Evolutionary conservation across 768 basidiomycete species (phyloP).

Genomic region (Fomitopsis serialis): DNA sequence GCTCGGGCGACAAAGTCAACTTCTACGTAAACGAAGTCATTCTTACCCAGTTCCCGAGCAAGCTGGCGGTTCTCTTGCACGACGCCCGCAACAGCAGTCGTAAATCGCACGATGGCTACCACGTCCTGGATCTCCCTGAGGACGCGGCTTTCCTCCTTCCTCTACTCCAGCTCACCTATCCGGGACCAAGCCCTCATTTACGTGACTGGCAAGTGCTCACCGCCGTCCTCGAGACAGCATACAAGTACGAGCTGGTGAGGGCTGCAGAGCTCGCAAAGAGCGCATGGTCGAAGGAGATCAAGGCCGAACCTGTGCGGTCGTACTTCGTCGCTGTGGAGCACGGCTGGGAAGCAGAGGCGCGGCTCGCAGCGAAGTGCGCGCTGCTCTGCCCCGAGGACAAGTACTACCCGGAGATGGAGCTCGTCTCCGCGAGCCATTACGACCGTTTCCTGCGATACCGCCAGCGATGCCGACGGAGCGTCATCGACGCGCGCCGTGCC

Average conservation of each 20-base stretch:
- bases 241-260: slow-evolving; percentile 17
- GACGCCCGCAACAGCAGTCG: neutral
- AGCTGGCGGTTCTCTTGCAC: slow-evolving; percentile 48
- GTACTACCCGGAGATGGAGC: slow-evolving; percentile 11
- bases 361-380: slow-evolving; percentile 7
- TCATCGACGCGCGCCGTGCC: neutral
- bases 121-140: slow-evolving; percentile 5
- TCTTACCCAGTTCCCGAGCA: slow-evolving; percentile 49
- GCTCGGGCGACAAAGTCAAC: slow-evolving; percentile 33
- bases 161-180: slow-evolving; percentile 18
- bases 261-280: slow-evolving; percentile 7
- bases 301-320: slow-evolving; percentile 6
- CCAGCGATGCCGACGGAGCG: neutral
- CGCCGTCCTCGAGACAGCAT: slow-evolving; percentile 16
- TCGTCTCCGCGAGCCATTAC: slow-evolving; percentile 11
- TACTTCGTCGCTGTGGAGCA: slow-evolving; percentile 14
- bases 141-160: slow-evolving; percentile 9
- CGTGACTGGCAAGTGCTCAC: slow-evolving; percentile 5
- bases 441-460: neutral
- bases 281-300: neutral
- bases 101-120: neutral
- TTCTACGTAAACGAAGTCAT: slow-evolving; percentile 52
- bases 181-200: slow-evolving; percentile 5
- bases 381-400: neutral
- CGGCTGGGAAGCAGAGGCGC: slow-evolving; percentile 13